A percentile compares a stretch with the other conserved stretches of the same genome.
These are phyloP conservation scores for Brettanomyces nanus DNA, from an alignment of 805 yeast species.

Conservation along the genomic window DNA sequence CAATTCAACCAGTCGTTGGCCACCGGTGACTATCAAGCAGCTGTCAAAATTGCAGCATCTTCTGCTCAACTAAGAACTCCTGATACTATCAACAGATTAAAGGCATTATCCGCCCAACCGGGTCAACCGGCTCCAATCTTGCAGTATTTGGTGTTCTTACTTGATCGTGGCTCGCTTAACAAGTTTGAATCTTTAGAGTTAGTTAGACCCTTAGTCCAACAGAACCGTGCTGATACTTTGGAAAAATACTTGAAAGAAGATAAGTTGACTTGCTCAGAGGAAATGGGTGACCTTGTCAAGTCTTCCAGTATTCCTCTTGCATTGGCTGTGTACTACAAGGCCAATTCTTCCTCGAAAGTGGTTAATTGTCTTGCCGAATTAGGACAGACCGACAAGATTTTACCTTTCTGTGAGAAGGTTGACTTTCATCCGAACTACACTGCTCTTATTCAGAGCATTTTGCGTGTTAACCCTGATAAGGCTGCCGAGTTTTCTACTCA, in stretches of 20 bases:
- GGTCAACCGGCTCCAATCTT: conserved; percentile 93
- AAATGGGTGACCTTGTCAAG: conserved; percentile 91
- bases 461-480: conserved; percentile 92
- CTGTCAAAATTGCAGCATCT: conserved; percentile 96
- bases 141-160: conserved; percentile 82
- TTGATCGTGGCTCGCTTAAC: conserved; percentile 90
- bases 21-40: conserved; percentile 81
- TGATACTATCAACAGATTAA: conserved; percentile 87
- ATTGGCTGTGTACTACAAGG: conserved; percentile 80
- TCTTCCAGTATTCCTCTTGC: conserved; percentile 82
- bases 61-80: conserved; percentile 90
- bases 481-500: conserved; percentile 96
- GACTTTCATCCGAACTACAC: conserved; percentile 86
- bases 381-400: conserved; percentile 92
- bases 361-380: conserved; percentile 88
- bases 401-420: conserved; percentile 88
- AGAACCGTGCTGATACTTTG: conserved; percentile 84
- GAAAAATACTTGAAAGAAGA: conserved; percentile 97
- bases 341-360: conserved; percentile 79
- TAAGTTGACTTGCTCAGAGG: conserved; percentile 91
- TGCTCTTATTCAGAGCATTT: conserved; percentile 79
- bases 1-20: conserved; percentile 82
- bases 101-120: conserved; percentile 82
- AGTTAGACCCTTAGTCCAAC: conserved; percentile 92
- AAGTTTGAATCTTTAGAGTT: conserved; percentile 90